Conservation (phyloP, 1,139 yeast species). For the Yamadazyma membranifaciens region DNA sequence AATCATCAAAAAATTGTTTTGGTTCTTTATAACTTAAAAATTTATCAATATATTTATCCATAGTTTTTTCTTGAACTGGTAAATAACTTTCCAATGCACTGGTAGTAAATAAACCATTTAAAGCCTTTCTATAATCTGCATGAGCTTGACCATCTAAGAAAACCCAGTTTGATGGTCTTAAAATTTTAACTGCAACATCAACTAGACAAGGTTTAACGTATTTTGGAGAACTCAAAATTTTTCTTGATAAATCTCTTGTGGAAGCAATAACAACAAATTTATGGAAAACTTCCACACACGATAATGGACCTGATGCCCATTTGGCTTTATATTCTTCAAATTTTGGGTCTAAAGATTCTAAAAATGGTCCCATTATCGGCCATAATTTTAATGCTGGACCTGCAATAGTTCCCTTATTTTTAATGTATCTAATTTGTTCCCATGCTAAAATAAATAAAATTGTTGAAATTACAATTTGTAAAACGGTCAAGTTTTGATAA, state of each 20-base stretch:
- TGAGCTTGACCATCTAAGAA: constrained; percentile 95
- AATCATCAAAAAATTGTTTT: constrained; percentile 80
- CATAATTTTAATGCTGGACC: constrained; percentile 86
- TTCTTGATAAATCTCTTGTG: constrained; percentile 85
- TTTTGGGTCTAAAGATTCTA: constrained; percentile 94
- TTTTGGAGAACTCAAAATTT: constrained; percentile 78
- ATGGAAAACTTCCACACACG: constrained; percentile 97
- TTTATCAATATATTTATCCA: constrained; percentile 73
- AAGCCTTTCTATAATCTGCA: constrained; percentile 84
- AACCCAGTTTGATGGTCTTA: constrained; percentile 97
- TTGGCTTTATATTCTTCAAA: constrained; percentile 90
- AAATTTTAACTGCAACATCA: constrained; percentile 89
- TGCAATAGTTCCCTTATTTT: constrained; percentile 81
- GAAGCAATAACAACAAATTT: constrained; percentile 96
- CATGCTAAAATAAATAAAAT: constrained; percentile 56
- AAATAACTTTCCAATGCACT: constrained; percentile 80
- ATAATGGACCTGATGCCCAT: constrained; percentile 92
- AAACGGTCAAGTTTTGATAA: constrained; percentile 10
- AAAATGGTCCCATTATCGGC: constrained; percentile 95
- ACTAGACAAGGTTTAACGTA: constrained; percentile 97
- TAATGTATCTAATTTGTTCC: constrained; percentile 79
- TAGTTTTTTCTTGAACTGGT: constrained; percentile 78
- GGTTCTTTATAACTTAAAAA: constrained; percentile 65
- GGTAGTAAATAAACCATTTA: constrained; percentile 85
- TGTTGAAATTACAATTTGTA: constrained; percentile 51